Evolutionary conservation across 768 basidiomycete genomes (phyloP).

Genomic region (Boletales sp.): DNA sequence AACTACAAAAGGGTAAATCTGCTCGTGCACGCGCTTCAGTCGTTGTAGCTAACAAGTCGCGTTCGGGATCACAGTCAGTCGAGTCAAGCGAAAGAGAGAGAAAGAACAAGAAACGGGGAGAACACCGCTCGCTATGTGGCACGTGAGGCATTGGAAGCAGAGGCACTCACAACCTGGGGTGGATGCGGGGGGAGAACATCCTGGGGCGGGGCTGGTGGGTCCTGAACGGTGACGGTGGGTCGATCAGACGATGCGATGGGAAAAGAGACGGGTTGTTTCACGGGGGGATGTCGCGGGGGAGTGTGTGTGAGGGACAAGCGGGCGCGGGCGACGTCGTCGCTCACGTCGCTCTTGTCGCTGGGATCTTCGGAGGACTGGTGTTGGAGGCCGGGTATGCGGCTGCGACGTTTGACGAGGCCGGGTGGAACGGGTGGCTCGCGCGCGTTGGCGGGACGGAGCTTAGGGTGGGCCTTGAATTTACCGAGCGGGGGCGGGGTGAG

Average conservation of each 20-base stretch:
- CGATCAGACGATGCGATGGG: conserved; percentile 4
- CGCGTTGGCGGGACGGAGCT: conserved; percentile 22
- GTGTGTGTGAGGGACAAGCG: neutral
- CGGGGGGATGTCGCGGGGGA: too few species aligned
- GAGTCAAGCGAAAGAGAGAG: too few species aligned
- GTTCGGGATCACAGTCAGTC: neutral
- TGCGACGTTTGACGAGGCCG: conserved; percentile 26
- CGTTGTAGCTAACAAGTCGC: conserved; percentile 21
- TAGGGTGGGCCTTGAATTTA: conserved; percentile 27
- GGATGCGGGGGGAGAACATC: conserved; percentile 3
- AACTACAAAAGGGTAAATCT: conserved; percentile 9
- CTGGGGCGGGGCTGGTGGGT: conserved; percentile 1
- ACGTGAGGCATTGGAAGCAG: neutral
- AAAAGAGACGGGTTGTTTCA: conserved; percentile 9
- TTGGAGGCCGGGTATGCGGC: conserved; percentile 11
- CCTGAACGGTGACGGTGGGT: conserved; percentile 1
- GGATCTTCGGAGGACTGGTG: conserved; percentile 26
- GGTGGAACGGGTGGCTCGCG: conserved; percentile 33
- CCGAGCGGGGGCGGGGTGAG: conserved; percentile 27
- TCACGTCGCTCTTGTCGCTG: conserved; percentile 25
- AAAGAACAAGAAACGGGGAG: neutral
- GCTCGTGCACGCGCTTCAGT: conserved; percentile 6
- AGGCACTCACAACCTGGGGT: conserved; percentile 19
- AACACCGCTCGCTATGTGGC: conserved; percentile 9
- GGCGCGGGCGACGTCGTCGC: conserved; percentile 15